A percentile compares a stretch with the other conserved stretches of the same genome.
phyloP scores from a whole-genome alignment of 305 asterid genomes.

The Plantago coronopus region DNA sequence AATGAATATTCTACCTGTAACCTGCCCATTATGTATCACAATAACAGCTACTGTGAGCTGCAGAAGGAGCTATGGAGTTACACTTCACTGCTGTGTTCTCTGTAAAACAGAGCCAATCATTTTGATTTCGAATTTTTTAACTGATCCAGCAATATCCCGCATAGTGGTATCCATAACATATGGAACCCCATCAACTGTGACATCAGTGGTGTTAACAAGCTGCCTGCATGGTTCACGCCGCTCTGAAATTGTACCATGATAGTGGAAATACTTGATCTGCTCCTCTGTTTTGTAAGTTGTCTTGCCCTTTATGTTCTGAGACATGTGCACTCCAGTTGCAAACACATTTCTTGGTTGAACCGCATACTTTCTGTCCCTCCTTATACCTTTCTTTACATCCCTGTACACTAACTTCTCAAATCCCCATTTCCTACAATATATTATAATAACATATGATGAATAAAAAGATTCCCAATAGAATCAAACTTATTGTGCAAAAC shows the following conservation, averaged over 20 bases:
- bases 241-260: slow-evolving; percentile 67
- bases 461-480: too few species aligned
- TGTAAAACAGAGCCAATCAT: slow-evolving; percentile 58
- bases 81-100: slow-evolving; percentile 49
- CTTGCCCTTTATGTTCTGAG: slow-evolving; percentile 60
- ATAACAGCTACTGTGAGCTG: too few species aligned
- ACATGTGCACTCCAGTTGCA: slow-evolving; percentile 86
- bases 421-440: slow-evolving; percentile 67
- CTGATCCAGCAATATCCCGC: slow-evolving; percentile 58
- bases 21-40: too few species aligned
- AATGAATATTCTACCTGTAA: too few species aligned
- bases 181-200: slow-evolving; percentile 46
- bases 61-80: too few species aligned
- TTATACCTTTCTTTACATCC: slow-evolving; percentile 54
- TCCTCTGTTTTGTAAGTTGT: slow-evolving; percentile 63
- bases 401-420: slow-evolving; percentile 80
- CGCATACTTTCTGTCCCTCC: slow-evolving; percentile 75
- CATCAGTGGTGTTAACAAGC: slow-evolving; percentile 34
- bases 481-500: too few species aligned
- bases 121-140: slow-evolving; percentile 66
- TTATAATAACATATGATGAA: too few species aligned
- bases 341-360: slow-evolving; percentile 72
- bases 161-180: slow-evolving; percentile 51
- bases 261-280: slow-evolving; percentile 66
- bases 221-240: slow-evolving; percentile 65